Conservation (phyloP, 1,284 basidiomycete species). For the Xerocomus nothofagi region DNA sequence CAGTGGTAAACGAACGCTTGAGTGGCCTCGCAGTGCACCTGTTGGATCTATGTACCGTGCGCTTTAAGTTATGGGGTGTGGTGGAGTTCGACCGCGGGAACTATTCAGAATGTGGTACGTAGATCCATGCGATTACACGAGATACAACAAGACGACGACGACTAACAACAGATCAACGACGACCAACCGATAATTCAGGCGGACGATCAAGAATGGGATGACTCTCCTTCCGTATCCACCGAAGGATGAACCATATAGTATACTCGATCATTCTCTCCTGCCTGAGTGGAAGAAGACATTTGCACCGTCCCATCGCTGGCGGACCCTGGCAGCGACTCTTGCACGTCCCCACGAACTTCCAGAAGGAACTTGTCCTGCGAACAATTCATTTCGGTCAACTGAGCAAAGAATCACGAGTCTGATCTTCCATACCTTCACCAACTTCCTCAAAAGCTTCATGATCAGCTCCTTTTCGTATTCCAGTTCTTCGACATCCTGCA, state of each 20-base stretch:
- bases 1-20: background rate
- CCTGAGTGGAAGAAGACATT: conserved; percentile 43
- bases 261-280: conserved; percentile 62
- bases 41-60: background rate
- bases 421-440: conserved; percentile 76
- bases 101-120: background rate
- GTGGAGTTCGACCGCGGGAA: conserved; percentile 1
- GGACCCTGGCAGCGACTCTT: conserved; percentile 69
- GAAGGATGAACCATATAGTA: conserved; percentile 83
- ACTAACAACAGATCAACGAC: conserved; percentile 10
- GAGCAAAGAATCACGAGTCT: background rate
- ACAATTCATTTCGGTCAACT: background rate
- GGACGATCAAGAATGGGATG: conserved; percentile 33
- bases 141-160: conserved; percentile 11
- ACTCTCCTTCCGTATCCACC: conserved; percentile 63
- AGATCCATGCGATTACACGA: conserved; percentile 10
- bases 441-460: conserved; percentile 83
- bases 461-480: conserved; percentile 91
- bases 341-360: conserved; percentile 79
- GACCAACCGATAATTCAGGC: background rate
- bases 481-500: conserved; percentile 86
- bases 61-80: background rate
- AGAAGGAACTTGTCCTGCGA: conserved; percentile 82
- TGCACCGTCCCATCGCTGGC: conserved; percentile 54
- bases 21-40: background rate